Base-by-base conservation (phyloP, 345 rosid species). In the Sisymbrium altissimum region DNA sequence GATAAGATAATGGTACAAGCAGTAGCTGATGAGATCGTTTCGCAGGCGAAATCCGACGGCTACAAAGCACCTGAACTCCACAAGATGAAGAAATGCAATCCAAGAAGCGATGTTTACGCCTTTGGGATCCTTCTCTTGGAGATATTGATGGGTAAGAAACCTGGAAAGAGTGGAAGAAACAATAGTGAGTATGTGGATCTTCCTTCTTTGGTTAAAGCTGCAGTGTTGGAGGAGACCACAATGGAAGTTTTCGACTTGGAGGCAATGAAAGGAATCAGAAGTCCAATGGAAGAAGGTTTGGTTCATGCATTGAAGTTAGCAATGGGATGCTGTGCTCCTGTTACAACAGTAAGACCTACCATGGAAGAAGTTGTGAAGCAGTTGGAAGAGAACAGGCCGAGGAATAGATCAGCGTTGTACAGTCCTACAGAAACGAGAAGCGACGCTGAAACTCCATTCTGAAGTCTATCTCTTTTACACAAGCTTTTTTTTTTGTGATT, bases 271-370 rank as follows among this genome's bases (percentile, higher is more conserved):
- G 97, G 99, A 43, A 74, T 95, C 29, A 88, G 91, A 79, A 95
- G 87, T 50, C 97, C 97, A 6, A 92, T 92, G 97, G 99, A 95
- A 80, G 99, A 92, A 62, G 99, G 99, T 18, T 72, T 95, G 54
- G 91, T 90, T 74, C 99, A 91, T 81, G 97, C 97, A 25, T 73
- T 95, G 90, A 95, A 95, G 81, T 89, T 95, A 7, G 97, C 97
- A 2, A 95, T 95, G 99, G 99, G 99, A 33, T 95, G 99, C 30
- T 95, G 99, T 64, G 96, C 99, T 19, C 99, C 99, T 0, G 99
- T 90, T 56, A 84, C 97, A 43, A 70, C 97, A 0, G 97, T 95
- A 18, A 81, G 99, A 76, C 99, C 99, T 0, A 70, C 96, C 40
- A 95, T 92, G 96, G 97, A 95, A 58, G 99, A 95, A 70, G 97